Evolutionary conservation across 2,329 filamentous ascomycete genomes (phyloP).

Genomic region (Xylaria sp.): DNA sequence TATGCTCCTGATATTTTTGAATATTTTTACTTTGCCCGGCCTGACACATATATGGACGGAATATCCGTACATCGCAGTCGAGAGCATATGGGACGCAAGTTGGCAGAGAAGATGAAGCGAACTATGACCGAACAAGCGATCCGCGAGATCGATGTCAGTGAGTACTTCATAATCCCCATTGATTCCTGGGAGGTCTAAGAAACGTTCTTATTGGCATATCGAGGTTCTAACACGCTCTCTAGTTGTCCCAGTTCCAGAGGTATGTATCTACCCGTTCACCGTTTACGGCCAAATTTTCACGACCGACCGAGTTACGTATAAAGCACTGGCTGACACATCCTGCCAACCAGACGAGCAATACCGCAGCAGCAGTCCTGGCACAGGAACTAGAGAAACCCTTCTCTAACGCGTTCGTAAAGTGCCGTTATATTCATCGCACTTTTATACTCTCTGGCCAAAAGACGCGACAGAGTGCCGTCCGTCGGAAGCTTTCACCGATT

Average conservation of each 20-base stretch:
- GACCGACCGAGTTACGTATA: no score
- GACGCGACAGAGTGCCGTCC: constrained; percentile 83
- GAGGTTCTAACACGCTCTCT: no score
- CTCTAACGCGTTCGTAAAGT: constrained; percentile 61
- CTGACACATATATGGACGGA: no score
- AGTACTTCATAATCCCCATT: no score
- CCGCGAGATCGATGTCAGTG: constrained; percentile 74
- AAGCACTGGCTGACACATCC: no score
- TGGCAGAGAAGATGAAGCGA: constrained; percentile 73
- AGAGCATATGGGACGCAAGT: constrained; percentile 78
- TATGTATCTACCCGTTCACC: no score
- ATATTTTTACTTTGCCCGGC: constrained; percentile 82
- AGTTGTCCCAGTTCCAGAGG: no score
- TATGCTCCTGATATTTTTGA: constrained; percentile 71
- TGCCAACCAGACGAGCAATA: no score
- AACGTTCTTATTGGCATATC: no score
- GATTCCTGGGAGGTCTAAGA: no score
- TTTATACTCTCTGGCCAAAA: constrained; percentile 81
- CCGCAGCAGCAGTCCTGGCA: constrained; percentile 76
- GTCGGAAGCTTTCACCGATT: constrained; percentile 89
- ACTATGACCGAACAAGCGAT: constrained; percentile 71
- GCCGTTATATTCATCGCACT: constrained; percentile 59
- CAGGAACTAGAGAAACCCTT: constrained; percentile 76
- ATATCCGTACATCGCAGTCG: constrained; percentile 77
- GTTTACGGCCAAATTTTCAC: no score